Evolutionary conservation across 805 yeast genomes (phyloP).

Genomic region (Nakazawaea holstii): DNA sequence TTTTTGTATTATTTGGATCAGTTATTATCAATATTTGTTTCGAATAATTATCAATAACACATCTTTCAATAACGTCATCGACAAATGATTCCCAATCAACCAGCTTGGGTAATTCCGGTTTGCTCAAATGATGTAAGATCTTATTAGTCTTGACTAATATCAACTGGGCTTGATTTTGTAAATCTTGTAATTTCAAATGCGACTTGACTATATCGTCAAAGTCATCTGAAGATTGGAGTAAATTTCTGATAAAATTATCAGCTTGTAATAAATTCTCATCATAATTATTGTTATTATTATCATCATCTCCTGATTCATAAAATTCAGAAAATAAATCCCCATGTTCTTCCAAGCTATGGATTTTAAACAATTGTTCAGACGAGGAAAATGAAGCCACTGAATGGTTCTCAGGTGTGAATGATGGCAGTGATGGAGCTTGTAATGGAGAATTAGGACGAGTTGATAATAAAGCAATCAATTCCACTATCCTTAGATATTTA

Average conservation of each 20-base stretch:
- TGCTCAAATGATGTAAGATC: conserved; percentile 26
- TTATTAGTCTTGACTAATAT: conserved; percentile 26
- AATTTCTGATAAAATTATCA: conserved; percentile 50
- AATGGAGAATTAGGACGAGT: conserved; percentile 12
- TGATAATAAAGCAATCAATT: conserved; percentile 44
- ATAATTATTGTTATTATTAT: conserved; percentile 30
- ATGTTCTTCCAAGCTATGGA: conserved; percentile 15
- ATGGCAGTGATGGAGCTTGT: conserved; percentile 11
- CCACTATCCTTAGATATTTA: conserved; percentile 54
- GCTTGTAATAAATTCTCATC: conserved; percentile 56
- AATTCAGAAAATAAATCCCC: conserved; percentile 27
- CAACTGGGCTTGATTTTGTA: conserved; percentile 34
- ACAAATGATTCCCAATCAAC: conserved; percentile 13
- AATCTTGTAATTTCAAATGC: conserved; percentile 35
- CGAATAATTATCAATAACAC: background rate
- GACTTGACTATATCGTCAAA: conserved; percentile 33
- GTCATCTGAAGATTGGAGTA: conserved; percentile 18
- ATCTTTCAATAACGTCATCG: background rate
- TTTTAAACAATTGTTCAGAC: conserved; percentile 7
- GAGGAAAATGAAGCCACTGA: conserved; percentile 18
- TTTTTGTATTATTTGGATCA: background rate
- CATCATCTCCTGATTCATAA: conserved; percentile 15
- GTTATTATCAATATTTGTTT: background rate
- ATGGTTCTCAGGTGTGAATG: conserved; percentile 19
- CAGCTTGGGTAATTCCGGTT: conserved; percentile 28